Evolutionary conservation across 768 basidiomycete species (phyloP).

Genomic region (Daedalea quercina): DNA sequence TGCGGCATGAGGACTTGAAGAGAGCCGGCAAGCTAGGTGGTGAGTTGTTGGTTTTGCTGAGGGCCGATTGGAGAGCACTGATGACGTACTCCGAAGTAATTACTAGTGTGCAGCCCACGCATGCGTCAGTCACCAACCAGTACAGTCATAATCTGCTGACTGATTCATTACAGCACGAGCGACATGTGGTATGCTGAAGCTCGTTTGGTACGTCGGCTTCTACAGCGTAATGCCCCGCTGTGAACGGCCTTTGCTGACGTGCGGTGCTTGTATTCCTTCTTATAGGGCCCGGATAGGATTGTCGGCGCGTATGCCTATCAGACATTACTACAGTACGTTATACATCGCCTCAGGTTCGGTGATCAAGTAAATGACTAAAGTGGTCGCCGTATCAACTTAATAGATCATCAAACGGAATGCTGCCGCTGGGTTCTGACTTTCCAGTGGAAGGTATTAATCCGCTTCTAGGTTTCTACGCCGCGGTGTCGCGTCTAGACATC

Average conservation of each 20-base stretch:
- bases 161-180: constrained; percentile 46
- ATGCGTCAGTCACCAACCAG: constrained; percentile 51
- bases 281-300: constrained; percentile 72
- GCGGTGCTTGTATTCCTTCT: not conserved
- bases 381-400: not conserved
- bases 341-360: not conserved
- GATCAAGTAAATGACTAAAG: not conserved
- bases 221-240: not conserved
- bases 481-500: constrained; percentile 62
- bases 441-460: constrained; percentile 92
- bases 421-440: constrained; percentile 90
- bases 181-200: constrained; percentile 92
- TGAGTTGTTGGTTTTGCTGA: constrained; percentile 24
- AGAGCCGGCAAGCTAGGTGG: constrained; percentile 70
- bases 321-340: constrained; percentile 59
- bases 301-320: constrained; percentile 89
- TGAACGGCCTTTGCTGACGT: not conserved
- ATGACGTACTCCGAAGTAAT: constrained; percentile 50
- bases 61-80: not conserved
- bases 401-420: constrained; percentile 47
- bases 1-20: constrained; percentile 62
- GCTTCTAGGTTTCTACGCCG: constrained; percentile 84
- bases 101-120: constrained; percentile 89
- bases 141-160: not conserved
- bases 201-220: constrained; percentile 47